Base-by-base conservation (phyloP, 352 stramenopile species). In the Peronospora belbahrii region DNA sequence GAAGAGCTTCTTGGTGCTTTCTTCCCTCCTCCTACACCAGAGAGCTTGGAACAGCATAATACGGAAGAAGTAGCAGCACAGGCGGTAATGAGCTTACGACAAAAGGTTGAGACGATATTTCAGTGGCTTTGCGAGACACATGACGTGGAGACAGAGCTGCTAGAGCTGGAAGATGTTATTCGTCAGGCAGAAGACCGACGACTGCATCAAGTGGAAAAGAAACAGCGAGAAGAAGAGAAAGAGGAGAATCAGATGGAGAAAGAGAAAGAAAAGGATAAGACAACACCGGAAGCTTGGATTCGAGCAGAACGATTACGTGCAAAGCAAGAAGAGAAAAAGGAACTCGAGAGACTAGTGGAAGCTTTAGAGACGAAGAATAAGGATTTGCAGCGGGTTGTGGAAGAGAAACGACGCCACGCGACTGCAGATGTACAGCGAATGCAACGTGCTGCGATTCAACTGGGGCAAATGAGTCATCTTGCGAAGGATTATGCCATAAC, bases 31-130 rank as follows among this genome's bases (percentile, higher is more conserved):
- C 13, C 46, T 0, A 48, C 39, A 0, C 54, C 54, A 1, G 45
- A 61, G 39, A 25, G 35, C n/a, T 23, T 44, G 0, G 56, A 78
- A 6, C 43, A 65, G 28, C 33, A 60, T 4, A 54, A 57, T 14
- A 68, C 59, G 2, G 66, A 75, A 17, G 72, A 84, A 39, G 56
- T 86, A 14, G 50, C 60, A 7, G 71, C 71, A 6, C 62, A 80
- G 44, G 57, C 67, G 8, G 62, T 86, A 56, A 45, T 79, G 32
- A 76, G 59, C 22, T 49, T 84, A 15, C 33, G 71, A 9, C 67
- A 82, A 25, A 65, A 70, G 33, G 74, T 84, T 22, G 69, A 86
- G 49, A 59, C 52, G 37, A 46, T 70, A 10, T 86, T 86, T 33
- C 56, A 76, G 28, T 65, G 63, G 45, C 59, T 86, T 7, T 78